Evolutionary conservation across 306 rosid species (phyloP).

Genomic region (Castanea crenata): DNA sequence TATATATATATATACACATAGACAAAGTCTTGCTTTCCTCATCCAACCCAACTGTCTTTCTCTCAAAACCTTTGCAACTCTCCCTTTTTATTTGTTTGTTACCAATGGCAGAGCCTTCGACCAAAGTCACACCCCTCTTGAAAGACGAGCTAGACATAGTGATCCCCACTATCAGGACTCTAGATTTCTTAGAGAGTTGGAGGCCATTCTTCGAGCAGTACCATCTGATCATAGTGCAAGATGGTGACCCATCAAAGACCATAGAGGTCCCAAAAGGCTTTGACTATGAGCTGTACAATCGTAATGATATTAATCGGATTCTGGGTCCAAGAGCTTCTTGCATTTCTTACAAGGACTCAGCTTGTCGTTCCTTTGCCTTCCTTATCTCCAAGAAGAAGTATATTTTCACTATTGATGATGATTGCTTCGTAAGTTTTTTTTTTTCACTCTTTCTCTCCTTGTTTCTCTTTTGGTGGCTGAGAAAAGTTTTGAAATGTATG

Average conservation of each 20-base stretch:
- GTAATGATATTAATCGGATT: slow-evolving; percentile 74
- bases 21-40: slow-evolving; percentile 2
- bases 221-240: slow-evolving; percentile 80
- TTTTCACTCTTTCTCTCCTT: background rate
- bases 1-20: background rate
- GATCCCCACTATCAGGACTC: slow-evolving; percentile 87
- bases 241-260: slow-evolving; percentile 69
- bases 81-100: background rate
- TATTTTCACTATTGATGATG: slow-evolving; percentile 80
- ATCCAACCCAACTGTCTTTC: background rate
- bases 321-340: slow-evolving; percentile 79
- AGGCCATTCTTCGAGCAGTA: slow-evolving; percentile 69
- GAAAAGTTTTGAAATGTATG: background rate
- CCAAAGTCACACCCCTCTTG: slow-evolving; percentile 45
- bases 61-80: background rate
- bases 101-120: slow-evolving; percentile 46
- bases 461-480: background rate
- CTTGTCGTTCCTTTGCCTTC: slow-evolving; percentile 79
- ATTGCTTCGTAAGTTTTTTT: slow-evolving; percentile 70
- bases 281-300: slow-evolving; percentile 73
- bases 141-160: slow-evolving; percentile 84
- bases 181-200: slow-evolving; percentile 90
- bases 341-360: slow-evolving; percentile 89
- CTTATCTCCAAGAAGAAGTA: slow-evolving; percentile 94
- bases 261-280: slow-evolving; percentile 73